Conservation (phyloP, 129 eudicot genomes). For the Flaveria sonorensis region DNA sequence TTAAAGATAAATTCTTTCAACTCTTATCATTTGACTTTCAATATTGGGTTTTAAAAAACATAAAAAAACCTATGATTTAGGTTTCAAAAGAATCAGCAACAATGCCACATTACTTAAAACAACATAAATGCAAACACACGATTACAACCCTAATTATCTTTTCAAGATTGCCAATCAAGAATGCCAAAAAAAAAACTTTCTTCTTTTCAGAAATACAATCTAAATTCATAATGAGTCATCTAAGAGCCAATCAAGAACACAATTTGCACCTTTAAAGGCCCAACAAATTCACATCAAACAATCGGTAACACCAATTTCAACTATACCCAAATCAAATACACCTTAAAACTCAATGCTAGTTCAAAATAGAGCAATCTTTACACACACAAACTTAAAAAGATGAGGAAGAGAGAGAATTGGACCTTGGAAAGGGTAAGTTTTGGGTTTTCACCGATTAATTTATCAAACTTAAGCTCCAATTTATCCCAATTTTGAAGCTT, state of each 20-base stretch:
- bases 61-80: slow-evolving; percentile 4
- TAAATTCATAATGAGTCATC: background rate
- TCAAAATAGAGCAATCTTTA: background rate
- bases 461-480: slow-evolving; percentile 65
- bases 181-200: slow-evolving; percentile 20
- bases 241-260: slow-evolving; percentile 14
- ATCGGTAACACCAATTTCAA: slow-evolving; percentile 4
- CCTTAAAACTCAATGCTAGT: background rate
- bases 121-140: slow-evolving; percentile 11
- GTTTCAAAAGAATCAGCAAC: background rate
- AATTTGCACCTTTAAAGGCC: background rate
- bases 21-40: background rate
- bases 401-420: background rate
- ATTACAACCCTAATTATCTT: background rate
- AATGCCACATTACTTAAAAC: background rate
- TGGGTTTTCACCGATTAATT: slow-evolving; percentile 69
- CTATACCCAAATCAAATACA: slow-evolving; percentile 22
- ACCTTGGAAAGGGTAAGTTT: slow-evolving; percentile 78
- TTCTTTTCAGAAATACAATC: background rate
- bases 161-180: slow-evolving; percentile 12
- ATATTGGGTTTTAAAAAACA: background rate
- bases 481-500: slow-evolving; percentile 54
- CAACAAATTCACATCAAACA: background rate
- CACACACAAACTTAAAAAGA: slow-evolving; percentile 6
- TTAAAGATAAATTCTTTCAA: background rate